Conservation (phyloP, 306 rosid genomes). For the Pyrus communis region DNA sequence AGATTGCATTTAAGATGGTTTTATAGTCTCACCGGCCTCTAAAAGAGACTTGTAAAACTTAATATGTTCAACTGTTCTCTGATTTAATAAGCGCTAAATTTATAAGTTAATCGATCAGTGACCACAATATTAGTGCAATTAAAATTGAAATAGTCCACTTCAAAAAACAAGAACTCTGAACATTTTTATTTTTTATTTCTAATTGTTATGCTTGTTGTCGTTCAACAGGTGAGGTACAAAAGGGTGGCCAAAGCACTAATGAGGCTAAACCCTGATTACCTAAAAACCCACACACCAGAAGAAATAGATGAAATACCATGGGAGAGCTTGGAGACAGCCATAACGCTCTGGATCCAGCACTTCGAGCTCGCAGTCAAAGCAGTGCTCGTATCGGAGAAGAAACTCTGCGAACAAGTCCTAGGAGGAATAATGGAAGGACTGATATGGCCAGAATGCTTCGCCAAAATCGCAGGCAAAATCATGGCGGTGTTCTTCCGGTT, state of each 20-base stretch:
- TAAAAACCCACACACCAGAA: slow-evolving; percentile 60
- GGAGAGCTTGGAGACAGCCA: slow-evolving; percentile 72
- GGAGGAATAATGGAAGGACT: slow-evolving; percentile 63
- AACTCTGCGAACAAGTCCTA: slow-evolving; percentile 47
- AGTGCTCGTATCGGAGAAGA: slow-evolving; percentile 65
- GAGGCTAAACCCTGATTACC: slow-evolving; percentile 75
- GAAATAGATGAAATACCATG: slow-evolving; percentile 78
- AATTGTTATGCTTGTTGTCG: background rate
- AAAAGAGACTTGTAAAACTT: background rate
- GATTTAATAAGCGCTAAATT: no score
- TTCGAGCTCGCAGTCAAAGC: slow-evolving; percentile 51
- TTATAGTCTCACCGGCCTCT: background rate
- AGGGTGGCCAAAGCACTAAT: slow-evolving; percentile 83
- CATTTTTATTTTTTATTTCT: background rate
- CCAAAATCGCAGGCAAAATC: slow-evolving; percentile 81
- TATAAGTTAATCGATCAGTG: no score
- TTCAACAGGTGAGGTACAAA: slow-evolving; percentile 65
- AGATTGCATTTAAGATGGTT: no score
- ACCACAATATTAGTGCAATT: no score
- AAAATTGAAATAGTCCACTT: no score
- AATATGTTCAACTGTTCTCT: no score
- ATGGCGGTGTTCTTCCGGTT: slow-evolving; percentile 86
- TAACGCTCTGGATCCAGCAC: slow-evolving; percentile 78
- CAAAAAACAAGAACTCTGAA: no score
- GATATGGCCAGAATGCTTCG: slow-evolving; percentile 72